Conservation (phyloP, 805 yeast genomes). For the Metschnikowia similis region DNA sequence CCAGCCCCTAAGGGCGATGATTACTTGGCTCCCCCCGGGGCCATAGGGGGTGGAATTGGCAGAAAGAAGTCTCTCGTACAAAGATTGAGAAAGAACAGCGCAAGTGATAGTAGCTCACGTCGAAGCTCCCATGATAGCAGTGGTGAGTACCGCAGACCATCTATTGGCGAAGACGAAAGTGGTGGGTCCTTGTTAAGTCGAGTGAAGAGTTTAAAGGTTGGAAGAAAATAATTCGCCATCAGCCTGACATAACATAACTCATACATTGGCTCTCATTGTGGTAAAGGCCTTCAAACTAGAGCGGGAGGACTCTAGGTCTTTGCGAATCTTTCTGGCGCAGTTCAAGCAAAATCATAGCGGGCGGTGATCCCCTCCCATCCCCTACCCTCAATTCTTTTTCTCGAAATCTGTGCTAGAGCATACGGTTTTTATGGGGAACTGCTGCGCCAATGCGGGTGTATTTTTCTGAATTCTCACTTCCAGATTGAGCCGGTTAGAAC, state of each 20-base stretch:
- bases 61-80: constrained; percentile 84
- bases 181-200: constrained; percentile 61
- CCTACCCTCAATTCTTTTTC: no score
- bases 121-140: constrained; percentile 28
- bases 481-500: not conserved
- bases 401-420: not conserved
- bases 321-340: not conserved
- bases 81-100: constrained; percentile 46
- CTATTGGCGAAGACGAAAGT: constrained; percentile 16
- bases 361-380: not conserved
- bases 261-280: not conserved
- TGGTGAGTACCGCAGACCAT: constrained; percentile 12
- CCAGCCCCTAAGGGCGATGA: constrained; percentile 65
- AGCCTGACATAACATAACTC: not conserved
- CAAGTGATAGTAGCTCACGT: constrained; percentile 27
- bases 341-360: not conserved
- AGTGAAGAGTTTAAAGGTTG: constrained; percentile 85
- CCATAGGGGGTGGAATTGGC: constrained; percentile 47
- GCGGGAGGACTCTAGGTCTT: not conserved
- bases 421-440: not conserved
- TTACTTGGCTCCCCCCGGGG: constrained; percentile 14
- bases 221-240: constrained; percentile 35
- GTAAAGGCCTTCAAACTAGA: not conserved
- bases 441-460: not conserved
- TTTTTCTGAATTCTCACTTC: not conserved